Base-by-base conservation (phyloP, 495 filamentous ascomycete genomes). In the Daldinia decipiens region DNA sequence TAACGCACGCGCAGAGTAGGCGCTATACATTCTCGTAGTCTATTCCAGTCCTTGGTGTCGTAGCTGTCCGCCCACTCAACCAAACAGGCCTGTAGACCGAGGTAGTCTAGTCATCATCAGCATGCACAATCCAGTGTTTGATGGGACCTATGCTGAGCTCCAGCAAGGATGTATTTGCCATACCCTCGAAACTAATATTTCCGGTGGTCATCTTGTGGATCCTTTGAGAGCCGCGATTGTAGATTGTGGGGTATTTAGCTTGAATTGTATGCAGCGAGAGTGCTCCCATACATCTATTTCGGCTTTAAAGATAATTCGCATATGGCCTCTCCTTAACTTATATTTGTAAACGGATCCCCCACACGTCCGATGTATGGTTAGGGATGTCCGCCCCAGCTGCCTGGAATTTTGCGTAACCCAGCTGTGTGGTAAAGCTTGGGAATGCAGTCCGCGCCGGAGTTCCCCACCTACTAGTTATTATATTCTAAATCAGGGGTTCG, bases 51-150 rank as follows among this genome's bases (percentile, higher is more conserved):
- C 84, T 91, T 94, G 73, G 83, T 85, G 80, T 94, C 92, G 78
- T 94, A 94, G 84, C 89, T 91, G 73, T 94, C 92, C 0, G 89
- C 91, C 92, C 92, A 94, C 68, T 93, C 90, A 78, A 91, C 91
- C 53, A 81, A 65, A 27, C 85, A 83, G 69, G 86, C 80, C 38
- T 73, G 81, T 34, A 82, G 72, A 39, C 82, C 86, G 75, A 87
- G 84, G 77, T 81, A 87, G 34, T 88, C 85, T 81, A 76, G 59
- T 26, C 13, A 19, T 54, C 21, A 66, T 67, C 70, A 77, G 67
- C 60, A 61, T 50, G 38, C 3, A 29, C 27, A 36, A 36, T 24
- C 8, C 26, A 29, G 59, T 21, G 0, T 27, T 31, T 11, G 51
- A 31, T 53, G 34, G 17, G 29, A 36, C 5, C 15, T 34, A 27